Evolutionary conservation across 2,329 filamentous ascomycete genomes (phyloP).

Genomic region (Botrytis porri): DNA sequence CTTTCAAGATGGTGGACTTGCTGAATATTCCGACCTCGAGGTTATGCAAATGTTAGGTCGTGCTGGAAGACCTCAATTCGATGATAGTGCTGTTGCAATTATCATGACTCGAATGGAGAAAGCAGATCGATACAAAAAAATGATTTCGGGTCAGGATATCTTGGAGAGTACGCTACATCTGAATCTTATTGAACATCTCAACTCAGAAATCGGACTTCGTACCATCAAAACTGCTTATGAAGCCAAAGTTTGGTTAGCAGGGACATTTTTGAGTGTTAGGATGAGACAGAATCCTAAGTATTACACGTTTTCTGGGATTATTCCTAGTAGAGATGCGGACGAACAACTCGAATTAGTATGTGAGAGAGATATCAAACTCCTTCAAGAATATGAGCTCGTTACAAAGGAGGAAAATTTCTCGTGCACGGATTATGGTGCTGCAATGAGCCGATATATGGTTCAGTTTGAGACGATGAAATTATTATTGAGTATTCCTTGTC

Average conservation of each 20-base stretch:
- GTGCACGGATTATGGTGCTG: slow-evolving; percentile 70
- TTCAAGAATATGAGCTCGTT: slow-evolving; percentile 60
- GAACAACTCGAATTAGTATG: slow-evolving; percentile 69
- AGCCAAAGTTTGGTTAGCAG: slow-evolving; percentile 70
- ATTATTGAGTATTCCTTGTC: slow-evolving; percentile 60
- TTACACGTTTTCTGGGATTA: slow-evolving; percentile 62
- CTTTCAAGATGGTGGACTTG: slow-evolving; percentile 58
- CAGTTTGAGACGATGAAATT: slow-evolving; percentile 76
- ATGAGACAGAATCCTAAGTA: slow-evolving; percentile 67
- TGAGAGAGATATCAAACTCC: slow-evolving; percentile 61
- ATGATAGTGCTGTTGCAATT: slow-evolving; percentile 70
- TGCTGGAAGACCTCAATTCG: slow-evolving; percentile 80
- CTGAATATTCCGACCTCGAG: slow-evolving; percentile 78
- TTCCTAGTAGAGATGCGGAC: slow-evolving; percentile 52
- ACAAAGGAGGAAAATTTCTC: slow-evolving; percentile 46
- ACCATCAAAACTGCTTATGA: slow-evolving; percentile 63
- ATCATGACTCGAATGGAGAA: slow-evolving; percentile 73
- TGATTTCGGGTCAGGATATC: slow-evolving; percentile 69
- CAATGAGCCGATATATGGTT: slow-evolving; percentile 81
- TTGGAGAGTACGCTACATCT: slow-evolving; percentile 77
- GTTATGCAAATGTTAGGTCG: slow-evolving; percentile 90
- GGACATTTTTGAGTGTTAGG: slow-evolving; percentile 76
- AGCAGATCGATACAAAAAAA: slow-evolving; percentile 63
- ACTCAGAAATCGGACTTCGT: slow-evolving; percentile 76
- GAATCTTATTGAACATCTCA: slow-evolving; percentile 79